Evolutionary conservation across 495 filamentous ascomycete genomes (phyloP).

Genomic region (Tetracladium marchalianum): DNA sequence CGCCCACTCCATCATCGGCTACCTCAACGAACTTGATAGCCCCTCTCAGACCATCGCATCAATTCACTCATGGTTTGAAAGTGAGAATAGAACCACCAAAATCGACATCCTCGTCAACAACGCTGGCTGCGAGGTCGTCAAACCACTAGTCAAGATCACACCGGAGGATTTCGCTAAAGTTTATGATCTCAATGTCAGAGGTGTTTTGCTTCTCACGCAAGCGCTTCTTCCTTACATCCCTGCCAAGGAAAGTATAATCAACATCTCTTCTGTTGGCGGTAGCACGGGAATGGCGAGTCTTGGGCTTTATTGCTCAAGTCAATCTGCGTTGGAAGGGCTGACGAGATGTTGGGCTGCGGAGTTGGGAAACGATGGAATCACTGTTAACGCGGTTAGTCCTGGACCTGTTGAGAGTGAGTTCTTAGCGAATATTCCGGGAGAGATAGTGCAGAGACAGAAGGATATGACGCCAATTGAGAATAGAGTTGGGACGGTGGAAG

Average conservation of each 20-base stretch:
- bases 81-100: constrained; percentile 12
- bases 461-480: constrained; percentile 36
- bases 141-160: constrained; percentile 41
- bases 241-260: constrained; percentile 1
- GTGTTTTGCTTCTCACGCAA: constrained; percentile 52
- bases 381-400: constrained; percentile 53
- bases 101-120: constrained; percentile 58
- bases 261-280: constrained; percentile 3
- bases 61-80: constrained; percentile 45
- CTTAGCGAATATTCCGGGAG: constrained; percentile 31
- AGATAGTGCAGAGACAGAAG: constrained; percentile 24
- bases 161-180: constrained; percentile 46
- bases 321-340: constrained; percentile 63
- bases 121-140: constrained; percentile 43
- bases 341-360: constrained; percentile 52
- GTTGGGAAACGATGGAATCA: constrained; percentile 45
- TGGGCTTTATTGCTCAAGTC: constrained; percentile 41
- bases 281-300: background rate
- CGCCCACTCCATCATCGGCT: constrained; percentile 45
- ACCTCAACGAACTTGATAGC: constrained; percentile 47
- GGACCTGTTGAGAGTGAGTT: constrained; percentile 52
- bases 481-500: constrained; percentile 46
- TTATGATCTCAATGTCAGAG: constrained; percentile 53
- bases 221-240: constrained; percentile 7
- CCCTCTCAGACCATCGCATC: constrained; percentile 48